Evolutionary conservation across 208 protist species (phyloP).

Genomic region (Blastocrithidia nonstop): DNA sequence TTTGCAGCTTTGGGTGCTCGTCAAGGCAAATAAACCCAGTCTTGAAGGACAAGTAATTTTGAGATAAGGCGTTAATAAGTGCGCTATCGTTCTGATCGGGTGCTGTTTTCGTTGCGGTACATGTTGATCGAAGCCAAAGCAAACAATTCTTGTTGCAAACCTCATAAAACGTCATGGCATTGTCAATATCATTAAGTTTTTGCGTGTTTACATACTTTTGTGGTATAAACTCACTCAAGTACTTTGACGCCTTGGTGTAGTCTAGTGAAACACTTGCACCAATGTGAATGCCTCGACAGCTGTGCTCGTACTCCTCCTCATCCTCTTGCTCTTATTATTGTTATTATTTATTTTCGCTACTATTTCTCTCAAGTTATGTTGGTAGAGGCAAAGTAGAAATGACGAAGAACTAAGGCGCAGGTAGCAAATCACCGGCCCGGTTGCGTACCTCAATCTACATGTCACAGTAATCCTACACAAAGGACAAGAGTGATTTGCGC

Average conservation of each 20-base stretch:
- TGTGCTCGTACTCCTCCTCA: conserved; percentile 2
- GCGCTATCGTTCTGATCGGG: conserved; percentile 4
- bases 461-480: conserved; percentile 60
- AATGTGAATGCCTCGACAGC: conserved; percentile 39
- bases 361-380: conserved; percentile 4
- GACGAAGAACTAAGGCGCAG: conserved; percentile 59
- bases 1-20: conserved; percentile 12
- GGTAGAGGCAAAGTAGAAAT: conserved; percentile 26
- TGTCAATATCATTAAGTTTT: conserved; percentile 15
- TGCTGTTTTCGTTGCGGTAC: neutral
- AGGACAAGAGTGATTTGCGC: conserved; percentile 28
- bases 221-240: conserved; percentile 31
- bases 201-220: conserved; percentile 25
- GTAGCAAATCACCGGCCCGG: conserved; percentile 29
- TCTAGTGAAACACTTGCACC: conserved; percentile 40
- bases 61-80: conserved; percentile 11
- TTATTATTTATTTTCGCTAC: neutral
- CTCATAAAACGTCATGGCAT: conserved; percentile 29
- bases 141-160: conserved; percentile 57
- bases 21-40: conserved; percentile 59
- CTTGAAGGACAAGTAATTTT: conserved; percentile 40
- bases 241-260: conserved; percentile 35
- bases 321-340: conserved; percentile 7
- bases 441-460: conserved; percentile 38
- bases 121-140: conserved; percentile 30